A percentile compares a stretch with the other conserved stretches of the same genome.
phyloP scores from a whole-genome alignment of 73 alveolate species.

The Paramecium bursaria region DNA sequence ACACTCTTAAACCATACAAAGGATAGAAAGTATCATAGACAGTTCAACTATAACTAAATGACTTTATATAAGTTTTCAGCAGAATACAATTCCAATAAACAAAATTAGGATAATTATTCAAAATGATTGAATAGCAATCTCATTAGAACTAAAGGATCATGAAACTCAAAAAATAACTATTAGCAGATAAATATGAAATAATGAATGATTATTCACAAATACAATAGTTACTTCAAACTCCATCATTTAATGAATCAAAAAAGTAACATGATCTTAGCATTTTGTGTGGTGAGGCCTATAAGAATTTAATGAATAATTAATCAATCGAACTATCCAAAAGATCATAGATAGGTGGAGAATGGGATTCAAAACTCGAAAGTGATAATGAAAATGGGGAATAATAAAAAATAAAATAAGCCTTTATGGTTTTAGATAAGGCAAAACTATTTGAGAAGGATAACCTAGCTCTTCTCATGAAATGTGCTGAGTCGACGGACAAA shows the following conservation, averaged over 20 bases:
- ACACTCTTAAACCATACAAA: slow-evolving; percentile 47
- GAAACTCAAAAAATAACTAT: neutral
- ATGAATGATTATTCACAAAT: neutral
- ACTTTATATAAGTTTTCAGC: slow-evolving; percentile 44
- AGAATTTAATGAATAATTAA: slow-evolving; percentile 38
- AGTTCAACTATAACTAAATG: slow-evolving; percentile 25
- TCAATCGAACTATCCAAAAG: slow-evolving; percentile 17
- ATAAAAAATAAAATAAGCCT: slow-evolving; percentile 17
- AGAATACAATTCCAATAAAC: slow-evolving; percentile 10
- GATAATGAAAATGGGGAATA: slow-evolving; percentile 13
- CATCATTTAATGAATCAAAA: neutral
- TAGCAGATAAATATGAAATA: slow-evolving; percentile 44
- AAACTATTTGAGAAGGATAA: slow-evolving; percentile 30
- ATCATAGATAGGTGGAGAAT: slow-evolving; percentile 46
- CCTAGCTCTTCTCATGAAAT: slow-evolving; percentile 26
- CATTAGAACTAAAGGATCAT: neutral
- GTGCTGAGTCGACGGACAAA: slow-evolving; percentile 52
- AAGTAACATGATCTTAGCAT: slow-evolving; percentile 43
- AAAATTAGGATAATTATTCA: neutral
- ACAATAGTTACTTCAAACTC: slow-evolving; percentile 17
- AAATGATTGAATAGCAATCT: neutral
- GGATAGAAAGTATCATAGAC: slow-evolving; percentile 8
- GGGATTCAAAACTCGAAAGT: slow-evolving; percentile 59
- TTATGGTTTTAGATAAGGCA: slow-evolving; percentile 43
- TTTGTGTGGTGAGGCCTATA: slow-evolving; percentile 54